Conservation (phyloP, 345 rosid genomes). For the Gossypium anomalum region DNA sequence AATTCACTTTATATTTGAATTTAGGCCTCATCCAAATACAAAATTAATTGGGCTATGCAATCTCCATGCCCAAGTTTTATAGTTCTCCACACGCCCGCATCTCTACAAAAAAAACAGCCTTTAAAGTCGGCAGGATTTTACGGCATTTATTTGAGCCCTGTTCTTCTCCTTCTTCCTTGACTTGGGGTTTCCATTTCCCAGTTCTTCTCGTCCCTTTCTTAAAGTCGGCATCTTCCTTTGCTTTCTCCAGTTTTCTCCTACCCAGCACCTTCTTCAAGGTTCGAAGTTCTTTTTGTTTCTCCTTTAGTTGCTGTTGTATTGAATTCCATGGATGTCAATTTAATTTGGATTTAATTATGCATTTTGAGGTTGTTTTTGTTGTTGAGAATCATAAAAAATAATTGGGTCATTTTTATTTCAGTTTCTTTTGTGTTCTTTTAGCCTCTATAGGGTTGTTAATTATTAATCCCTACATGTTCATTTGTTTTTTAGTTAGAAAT, state of each 20-base stretch:
- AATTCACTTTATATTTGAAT: too few relatives aligned
- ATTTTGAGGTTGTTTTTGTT: background rate
- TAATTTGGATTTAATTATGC: background rate
- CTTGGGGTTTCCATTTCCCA: background rate
- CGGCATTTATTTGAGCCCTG: background rate
- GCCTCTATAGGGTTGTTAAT: background rate
- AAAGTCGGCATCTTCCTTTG: background rate
- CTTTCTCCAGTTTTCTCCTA: background rate
- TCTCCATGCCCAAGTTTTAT: background rate
- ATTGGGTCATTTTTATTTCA: background rate
- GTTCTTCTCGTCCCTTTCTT: background rate
- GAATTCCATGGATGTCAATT: background rate
- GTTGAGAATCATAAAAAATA: background rate
- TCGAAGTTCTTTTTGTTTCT: background rate
- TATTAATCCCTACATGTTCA: background rate
- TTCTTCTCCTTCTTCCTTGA: background rate
- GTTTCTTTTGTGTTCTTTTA: background rate
- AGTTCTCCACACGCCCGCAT: background rate
- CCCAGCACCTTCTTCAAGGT: background rate
- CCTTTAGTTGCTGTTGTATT: background rate
- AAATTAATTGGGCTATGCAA: background rate
- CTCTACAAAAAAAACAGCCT: background rate
- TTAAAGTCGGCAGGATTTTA: background rate
- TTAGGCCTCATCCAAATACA: background rate
- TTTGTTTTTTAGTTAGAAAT: background rate